These are phyloP conservation scores for Orbilia brochopaga DNA, from an alignment of 2,329 filamentous ascomycete genomes.

Conservation along the genomic window DNA sequence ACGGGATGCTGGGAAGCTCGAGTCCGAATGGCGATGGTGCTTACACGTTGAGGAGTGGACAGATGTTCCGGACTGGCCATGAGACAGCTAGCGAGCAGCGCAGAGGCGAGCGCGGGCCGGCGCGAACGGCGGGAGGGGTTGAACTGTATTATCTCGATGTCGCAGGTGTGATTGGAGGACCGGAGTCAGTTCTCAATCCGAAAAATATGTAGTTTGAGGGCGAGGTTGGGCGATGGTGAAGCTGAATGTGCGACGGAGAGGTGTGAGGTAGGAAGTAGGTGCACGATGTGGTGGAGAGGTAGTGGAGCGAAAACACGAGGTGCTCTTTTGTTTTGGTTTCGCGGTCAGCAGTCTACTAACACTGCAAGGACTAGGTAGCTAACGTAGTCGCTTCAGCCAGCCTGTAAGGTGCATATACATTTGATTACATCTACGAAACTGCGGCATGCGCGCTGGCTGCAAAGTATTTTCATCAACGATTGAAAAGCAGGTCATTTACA, in stretches of 20 bases:
- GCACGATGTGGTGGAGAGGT: slow-evolving; percentile 57
- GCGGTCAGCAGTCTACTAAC: background rate
- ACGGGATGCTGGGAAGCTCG: slow-evolving; percentile 11
- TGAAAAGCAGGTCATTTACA: no score
- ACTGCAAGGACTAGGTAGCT: background rate
- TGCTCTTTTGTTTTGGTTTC: slow-evolving; percentile 1
- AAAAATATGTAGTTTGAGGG: no score
- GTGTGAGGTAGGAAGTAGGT: no score
- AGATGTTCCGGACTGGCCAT: slow-evolving; percentile 42
- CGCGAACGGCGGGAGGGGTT: slow-evolving; percentile 10
- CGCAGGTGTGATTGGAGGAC: background rate
- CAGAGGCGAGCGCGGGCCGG: slow-evolving; percentile 52
- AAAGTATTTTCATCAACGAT: no score
- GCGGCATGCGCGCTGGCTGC: no score
- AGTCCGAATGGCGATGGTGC: slow-evolving; percentile 42
- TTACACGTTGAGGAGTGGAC: slow-evolving; percentile 48
- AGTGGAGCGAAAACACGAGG: background rate
- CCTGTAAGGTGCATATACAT: no score
- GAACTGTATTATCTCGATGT: slow-evolving; percentile 51
- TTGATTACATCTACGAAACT: no score
- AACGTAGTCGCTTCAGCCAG: no score
- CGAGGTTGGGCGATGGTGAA: no score
- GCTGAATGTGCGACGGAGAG: no score
- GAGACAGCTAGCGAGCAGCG: slow-evolving; percentile 53
- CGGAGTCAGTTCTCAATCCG: no score